Evolutionary conservation across 176 grass and related monocot species (phyloP), one percentile per base, ranked within the genome.

Genomic region (Miscanthus lutarioriparius): DNA sequence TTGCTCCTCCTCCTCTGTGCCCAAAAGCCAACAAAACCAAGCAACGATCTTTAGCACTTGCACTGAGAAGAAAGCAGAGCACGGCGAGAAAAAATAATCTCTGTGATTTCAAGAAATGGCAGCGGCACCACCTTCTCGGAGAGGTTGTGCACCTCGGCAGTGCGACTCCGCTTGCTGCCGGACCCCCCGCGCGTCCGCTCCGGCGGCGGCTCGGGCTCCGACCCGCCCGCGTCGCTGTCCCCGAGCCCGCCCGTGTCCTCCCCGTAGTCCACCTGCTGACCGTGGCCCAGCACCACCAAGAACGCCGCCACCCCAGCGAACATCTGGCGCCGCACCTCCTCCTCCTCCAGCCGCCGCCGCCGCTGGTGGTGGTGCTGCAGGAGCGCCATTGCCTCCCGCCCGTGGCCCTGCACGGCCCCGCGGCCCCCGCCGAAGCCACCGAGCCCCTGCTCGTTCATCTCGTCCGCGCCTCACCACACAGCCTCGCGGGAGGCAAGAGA

Each of bases 111-210:
- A 6, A 33, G 14, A 13, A 17, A 22, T 7, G 58, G 41, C 36
- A 22, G 25, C 45, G 44, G 23, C 41, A 79, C 20, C 75, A 98
- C 96, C 92, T 98, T 98, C 70, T 98, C 96, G 48, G 96, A 98
- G 82, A 98, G 92, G 86, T 98, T 98, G 80, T 98, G 96, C 74
- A 98, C 96, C 85, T 98, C 96, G 54, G 96, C 93, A 62, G 91
- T 91, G 68, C 96, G 89, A 83, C 91, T 98, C 64, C 96, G 83
- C 85, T 98, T 95, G 87, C 93, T 89, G 67, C 93, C 87, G 2
- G 93, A 95, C 4, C 80, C n/a, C n/a, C n/a, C 85, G 75, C 91
- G 89, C 26, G 76, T 38, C 17, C 73, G 85, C 44, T 56, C 48
- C 58, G 36, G 14, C 64, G 80, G 73, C 47, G 80, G 70, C 72